Evolutionary conservation across 225 moss, liverwort and hornwort genomes (phyloP), one percentile per base, ranked within the genome.

Genomic region (Ulota crispa): DNA sequence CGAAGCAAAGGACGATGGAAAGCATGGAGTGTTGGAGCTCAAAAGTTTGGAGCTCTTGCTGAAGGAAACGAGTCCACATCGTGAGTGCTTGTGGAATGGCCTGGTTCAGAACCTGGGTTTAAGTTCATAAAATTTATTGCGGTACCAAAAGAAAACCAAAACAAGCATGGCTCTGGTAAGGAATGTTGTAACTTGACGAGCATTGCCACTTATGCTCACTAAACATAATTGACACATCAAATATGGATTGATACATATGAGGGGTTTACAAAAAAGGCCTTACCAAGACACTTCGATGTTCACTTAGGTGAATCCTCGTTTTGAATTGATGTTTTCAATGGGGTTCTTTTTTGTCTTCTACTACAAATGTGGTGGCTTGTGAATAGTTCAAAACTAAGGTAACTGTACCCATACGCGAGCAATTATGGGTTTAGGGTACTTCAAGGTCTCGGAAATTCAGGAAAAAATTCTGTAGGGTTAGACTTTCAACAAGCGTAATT

Each of bases 51-150:
- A 85, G 82, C 80, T 86, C 67, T 60, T 89, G 87, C 89, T 91
- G 87, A 91, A 86, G 81, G 88, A 86, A 27, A 82, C 86, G 63
- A 83, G 86, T 79, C 86, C 86, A 56, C 88, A 90, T 82, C 89
- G 89, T 31, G 88, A 78, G 79, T 78, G 72, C 59, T 74, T 92
- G 47, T 92, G 92, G 92, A 86, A 83, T 86, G 89, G 89, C 75
- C 78, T 92, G 54, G 75, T 92, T 70, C 83, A 84, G 27, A 92
- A 86, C 30, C 79, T 92, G 52, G 41, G 41, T 82, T 19, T 77
- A 83, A 81, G 37, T 50, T 72, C 64, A 41, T 53, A 3, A 9
- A 9, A 21, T 50, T 14, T 36, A 59, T 36, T 66, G 75, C 53
- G 23, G 23, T 76, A 79, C 27, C 77, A 20, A 47, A 76, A 26